phyloP scores from a whole-genome alignment of 805 yeast genomes.

The Candida incommunis region DNA sequence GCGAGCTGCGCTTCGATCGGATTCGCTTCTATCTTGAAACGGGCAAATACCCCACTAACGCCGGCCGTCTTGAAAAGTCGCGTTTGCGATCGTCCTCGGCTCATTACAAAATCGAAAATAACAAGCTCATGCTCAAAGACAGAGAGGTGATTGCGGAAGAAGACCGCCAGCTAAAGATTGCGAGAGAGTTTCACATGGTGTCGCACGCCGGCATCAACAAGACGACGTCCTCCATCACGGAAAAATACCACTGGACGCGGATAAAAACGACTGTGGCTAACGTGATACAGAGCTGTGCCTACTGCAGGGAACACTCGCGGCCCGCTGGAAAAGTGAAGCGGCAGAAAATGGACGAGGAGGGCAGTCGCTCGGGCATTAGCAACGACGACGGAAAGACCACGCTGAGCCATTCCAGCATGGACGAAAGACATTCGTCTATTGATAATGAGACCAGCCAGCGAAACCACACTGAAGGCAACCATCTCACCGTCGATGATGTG shows the following conservation, averaged over 20 bases:
- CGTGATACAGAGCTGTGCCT: conserved; percentile 61
- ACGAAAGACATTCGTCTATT: no score
- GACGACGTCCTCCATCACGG: conserved; percentile 64
- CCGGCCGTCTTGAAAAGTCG: conserved; percentile 78
- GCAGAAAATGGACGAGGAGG: neutral
- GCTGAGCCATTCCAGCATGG: no score
- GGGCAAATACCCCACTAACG: conserved; percentile 73
- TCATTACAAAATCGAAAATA: conserved; percentile 57
- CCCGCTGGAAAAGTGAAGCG: conserved; percentile 12
- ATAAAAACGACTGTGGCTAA: conserved; percentile 77
- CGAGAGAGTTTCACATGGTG: conserved; percentile 50
- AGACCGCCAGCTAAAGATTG: conserved; percentile 57
- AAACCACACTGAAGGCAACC: no score
- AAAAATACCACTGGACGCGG: conserved; percentile 80
- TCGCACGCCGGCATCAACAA: conserved; percentile 83
- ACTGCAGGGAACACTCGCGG: conserved; percentile 42
- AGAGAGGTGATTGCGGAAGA: conserved; percentile 75
- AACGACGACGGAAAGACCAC: no score
- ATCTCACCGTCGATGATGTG: neutral
- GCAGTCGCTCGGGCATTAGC: no score
- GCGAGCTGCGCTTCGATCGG: conserved; percentile 47
- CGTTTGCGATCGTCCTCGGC: conserved; percentile 66
- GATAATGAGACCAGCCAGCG: no score
- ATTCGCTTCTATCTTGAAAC: conserved; percentile 66
- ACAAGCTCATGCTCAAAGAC: conserved; percentile 61